Conservation (phyloP, 352 stramenopile genomes). For the Phytophthora idaei region DNA sequence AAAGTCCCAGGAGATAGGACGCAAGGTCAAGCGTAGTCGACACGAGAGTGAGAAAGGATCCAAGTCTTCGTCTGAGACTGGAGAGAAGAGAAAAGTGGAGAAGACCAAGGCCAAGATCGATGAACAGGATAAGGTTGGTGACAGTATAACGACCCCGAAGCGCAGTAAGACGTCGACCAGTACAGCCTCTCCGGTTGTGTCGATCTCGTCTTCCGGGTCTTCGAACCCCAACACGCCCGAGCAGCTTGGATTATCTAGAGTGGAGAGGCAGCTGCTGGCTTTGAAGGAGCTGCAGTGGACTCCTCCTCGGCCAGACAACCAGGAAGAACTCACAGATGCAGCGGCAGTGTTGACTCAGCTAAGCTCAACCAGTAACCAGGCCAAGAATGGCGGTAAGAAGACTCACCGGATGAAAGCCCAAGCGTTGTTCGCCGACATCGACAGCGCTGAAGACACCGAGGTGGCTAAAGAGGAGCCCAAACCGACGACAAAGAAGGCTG, state of each 20-base stretch:
- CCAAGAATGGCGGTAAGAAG: slow-evolving; percentile 25
- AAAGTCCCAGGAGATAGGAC: slow-evolving; percentile 24
- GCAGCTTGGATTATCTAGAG: slow-evolving; percentile 38
- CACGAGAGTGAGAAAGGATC: slow-evolving; percentile 20
- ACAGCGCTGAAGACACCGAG: slow-evolving; percentile 15
- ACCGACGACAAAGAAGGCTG: too few species aligned
- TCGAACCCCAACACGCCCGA: slow-evolving; percentile 75
- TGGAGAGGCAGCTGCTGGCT: slow-evolving; percentile 45
- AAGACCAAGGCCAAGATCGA: slow-evolving; percentile 25
- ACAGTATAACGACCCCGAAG: slow-evolving; percentile 49
- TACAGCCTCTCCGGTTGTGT: slow-evolving; percentile 70
- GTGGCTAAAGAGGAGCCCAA: neutral
- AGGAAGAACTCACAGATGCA: slow-evolving; percentile 21
- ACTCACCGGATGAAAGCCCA: slow-evolving; percentile 37
- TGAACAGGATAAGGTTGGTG: slow-evolving; percentile 4
- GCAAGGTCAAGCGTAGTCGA: slow-evolving; percentile 31
- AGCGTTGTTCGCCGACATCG: slow-evolving; percentile 38
- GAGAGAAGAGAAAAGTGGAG: slow-evolving; percentile 21
- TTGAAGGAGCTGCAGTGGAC: slow-evolving; percentile 70
- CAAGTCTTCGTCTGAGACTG: slow-evolving; percentile 6
- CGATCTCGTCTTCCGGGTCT: slow-evolving; percentile 66
- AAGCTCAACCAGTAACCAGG: slow-evolving; percentile 21
- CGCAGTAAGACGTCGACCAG: slow-evolving; percentile 28
- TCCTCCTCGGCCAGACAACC: slow-evolving; percentile 25
- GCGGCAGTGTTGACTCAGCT: slow-evolving; percentile 29